Evolutionary conservation across 2,329 filamentous ascomycete species (phyloP), one percentile per base, ranked within the genome.

Genomic region (Epichloe sp.): DNA sequence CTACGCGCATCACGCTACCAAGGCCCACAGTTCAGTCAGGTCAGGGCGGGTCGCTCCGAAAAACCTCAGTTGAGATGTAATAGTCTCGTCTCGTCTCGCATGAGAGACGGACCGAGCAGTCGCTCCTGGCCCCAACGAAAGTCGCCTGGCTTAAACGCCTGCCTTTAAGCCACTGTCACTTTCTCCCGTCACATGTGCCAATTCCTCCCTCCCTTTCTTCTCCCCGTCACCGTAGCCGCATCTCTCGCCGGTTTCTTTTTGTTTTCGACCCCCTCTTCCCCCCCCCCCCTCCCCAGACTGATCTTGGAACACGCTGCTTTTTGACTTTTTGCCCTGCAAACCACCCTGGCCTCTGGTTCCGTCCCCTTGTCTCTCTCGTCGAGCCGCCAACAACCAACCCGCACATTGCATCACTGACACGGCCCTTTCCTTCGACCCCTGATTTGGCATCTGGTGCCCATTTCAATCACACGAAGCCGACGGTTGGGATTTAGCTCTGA

Each of bases 381-480:
- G 21, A 42, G 44, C 38, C 38, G 44, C 38, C 38, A 26, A 43
- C 38, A n/a, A 12, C 43, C 37, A 36, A 15, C 7, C 40, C 43
- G 11, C 45, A 36, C 36, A 41, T 44, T 51, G 45, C 48, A 42
- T 45, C 48, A 45, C 41, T 47, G n/a, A 11, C 19, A 37, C 41
- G 31, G 15, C 47, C 23, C 37, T 38, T 37, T 40, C 35, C 26
- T 41, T 26, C 43, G 26, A n/a, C 26, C 43, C 37, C 47, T 38
- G 42, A 23, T 49, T 26, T 31, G 21, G 19, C 37, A 37, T 36
- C 19, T 43, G 17, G 34, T 45, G 40, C 34, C 43, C 23, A 12
- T 46, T 48, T 17, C 38, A 31, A 45, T 48, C 50, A 48, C 50
- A 48, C 50, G 41, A 48, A 48, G 40, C 41, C 36, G 44, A 12